A percentile compares a stretch with the other conserved stretches of the same genome.
Conservation (phyloP, 2,329 filamentous ascomycete genomes). For the Dactylellina parvicollis region DNA sequence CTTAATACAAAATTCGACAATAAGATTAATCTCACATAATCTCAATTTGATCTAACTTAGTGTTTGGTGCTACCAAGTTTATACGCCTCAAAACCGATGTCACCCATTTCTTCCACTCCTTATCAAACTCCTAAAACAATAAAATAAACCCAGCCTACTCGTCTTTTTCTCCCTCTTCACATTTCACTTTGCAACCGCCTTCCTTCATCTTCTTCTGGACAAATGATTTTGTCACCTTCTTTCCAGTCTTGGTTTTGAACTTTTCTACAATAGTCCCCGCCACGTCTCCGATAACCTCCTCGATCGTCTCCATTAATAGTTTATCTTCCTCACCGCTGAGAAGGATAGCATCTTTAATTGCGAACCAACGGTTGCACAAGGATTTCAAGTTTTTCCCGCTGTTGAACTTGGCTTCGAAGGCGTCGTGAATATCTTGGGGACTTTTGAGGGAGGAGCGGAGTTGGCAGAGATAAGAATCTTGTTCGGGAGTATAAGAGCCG, state of each 20-base stretch:
- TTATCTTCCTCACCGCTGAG: constrained; percentile 20
- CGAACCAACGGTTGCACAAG: constrained; percentile 23
- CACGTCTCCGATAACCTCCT: constrained; percentile 15
- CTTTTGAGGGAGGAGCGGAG: constrained; percentile 2
- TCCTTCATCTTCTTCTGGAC: constrained; percentile 41
- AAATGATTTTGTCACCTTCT: constrained; percentile 24
- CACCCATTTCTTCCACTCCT: too few species aligned
- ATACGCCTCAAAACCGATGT: too few species aligned
- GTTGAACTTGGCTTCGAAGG: constrained; percentile 31
- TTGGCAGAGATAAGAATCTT: constrained; percentile 18
- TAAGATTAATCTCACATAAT: too few species aligned
- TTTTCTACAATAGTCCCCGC: constrained; percentile 11
- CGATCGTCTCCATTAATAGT: constrained; percentile 1
- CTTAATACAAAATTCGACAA: too few species aligned
- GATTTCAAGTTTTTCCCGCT: constrained; percentile 7
- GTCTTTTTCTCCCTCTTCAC: background rate
- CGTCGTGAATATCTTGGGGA: background rate
- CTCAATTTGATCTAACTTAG: too few species aligned
- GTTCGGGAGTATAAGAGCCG: constrained; percentile 21
- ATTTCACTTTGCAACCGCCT: background rate
- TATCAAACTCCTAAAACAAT: too few species aligned
- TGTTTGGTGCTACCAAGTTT: too few species aligned
- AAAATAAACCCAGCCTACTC: background rate
- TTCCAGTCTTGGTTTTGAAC: constrained; percentile 15
- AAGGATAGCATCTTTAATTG: constrained; percentile 17